Evolutionary conservation across 164 flowering plant species (phyloP).

Genomic region (Kalanchoe fedtschenkoi): DNA sequence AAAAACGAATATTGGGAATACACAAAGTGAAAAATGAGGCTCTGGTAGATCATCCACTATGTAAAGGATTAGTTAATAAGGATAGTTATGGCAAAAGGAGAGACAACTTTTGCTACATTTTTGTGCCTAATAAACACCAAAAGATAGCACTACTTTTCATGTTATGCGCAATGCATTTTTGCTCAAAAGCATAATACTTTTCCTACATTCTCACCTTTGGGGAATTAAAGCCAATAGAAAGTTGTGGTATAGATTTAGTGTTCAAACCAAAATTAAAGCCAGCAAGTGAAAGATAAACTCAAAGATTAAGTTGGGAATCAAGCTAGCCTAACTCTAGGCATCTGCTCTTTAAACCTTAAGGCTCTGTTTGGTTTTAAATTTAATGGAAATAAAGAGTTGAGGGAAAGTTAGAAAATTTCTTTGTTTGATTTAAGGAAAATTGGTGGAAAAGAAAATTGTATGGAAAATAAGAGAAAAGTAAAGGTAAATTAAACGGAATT

Average conservation of each 20-base stretch:
- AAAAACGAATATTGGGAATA: constrained; percentile 3
- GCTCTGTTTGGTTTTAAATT: too few relatives aligned
- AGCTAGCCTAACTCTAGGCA: background rate
- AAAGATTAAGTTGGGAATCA: background rate
- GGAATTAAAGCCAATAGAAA: background rate
- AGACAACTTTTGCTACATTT: background rate
- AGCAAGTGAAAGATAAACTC: constrained; percentile 1
- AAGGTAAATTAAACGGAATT: too few relatives aligned
- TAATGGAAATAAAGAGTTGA: too few relatives aligned
- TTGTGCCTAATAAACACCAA: constrained; percentile 5
- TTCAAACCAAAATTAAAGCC: background rate
- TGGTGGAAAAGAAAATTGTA: too few relatives aligned
- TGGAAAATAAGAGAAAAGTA: too few relatives aligned
- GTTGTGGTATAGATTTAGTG: constrained; percentile 1
- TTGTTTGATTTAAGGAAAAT: too few relatives aligned
- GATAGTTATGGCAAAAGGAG: constrained; percentile 4
- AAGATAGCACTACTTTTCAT: constrained; percentile 7
- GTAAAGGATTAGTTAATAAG: constrained; percentile 2
- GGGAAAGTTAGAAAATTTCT: too few relatives aligned
- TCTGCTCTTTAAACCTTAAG: constrained; percentile 2
- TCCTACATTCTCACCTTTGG: constrained; percentile 6
- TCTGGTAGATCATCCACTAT: constrained; percentile 3
- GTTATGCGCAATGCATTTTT: constrained; percentile 3
- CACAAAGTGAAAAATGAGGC: constrained; percentile 1
- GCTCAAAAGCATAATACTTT: constrained; percentile 5